Base-by-base conservation (phyloP, 148 eudicot genomes). In the Rhododendron henanense region DNA sequence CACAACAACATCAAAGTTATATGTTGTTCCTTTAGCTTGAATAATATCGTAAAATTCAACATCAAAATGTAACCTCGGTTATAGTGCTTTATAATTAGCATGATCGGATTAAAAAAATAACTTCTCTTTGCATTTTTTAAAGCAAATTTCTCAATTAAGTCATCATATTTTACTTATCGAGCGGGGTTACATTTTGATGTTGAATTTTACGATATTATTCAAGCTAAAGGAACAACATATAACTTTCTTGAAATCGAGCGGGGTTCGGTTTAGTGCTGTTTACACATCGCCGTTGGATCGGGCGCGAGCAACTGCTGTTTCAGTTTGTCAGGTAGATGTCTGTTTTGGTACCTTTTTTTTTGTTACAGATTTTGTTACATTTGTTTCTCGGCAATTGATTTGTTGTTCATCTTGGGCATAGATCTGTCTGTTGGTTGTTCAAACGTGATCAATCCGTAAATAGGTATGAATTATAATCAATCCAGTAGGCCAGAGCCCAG, bases 261-360 rank as follows among this genome's bases (percentile, higher is more conserved):
- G 98, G 18, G 91, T 95, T 41, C 84, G 94, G 85, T 97, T 97
- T 76, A 93, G 86, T 92, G 92, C 94, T 80, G 98, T 95, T 55
- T 97, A 95, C 86, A 37, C 96, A 2, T 97, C 99, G 1, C 99
- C 99, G 2, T 91, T 97, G 90, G 98, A 97, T 92, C 96, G 98
- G 53, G 99, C 98, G 37, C 93, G 95, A 55, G 87, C 89, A 47
- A 97, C 99, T 74, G 98, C 99, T 13, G 25, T 87, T 86, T 92
- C 96, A 6, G 92, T 96, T 81, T 95, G 98, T 86, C 99, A 94
- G 97, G 99, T 96, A 85, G 3, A 14, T 33, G 71, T 28, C 44
- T 81, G 19, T 18, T 25, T 19, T 48, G 25, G 45, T 55, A 55
- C 61, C 13, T 48, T 48, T 48, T 47, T 47, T 48, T 53, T 14